phyloP scores from a whole-genome alignment of 805 yeast species.

The Hanseniaspora hatyaiensis region DNA sequence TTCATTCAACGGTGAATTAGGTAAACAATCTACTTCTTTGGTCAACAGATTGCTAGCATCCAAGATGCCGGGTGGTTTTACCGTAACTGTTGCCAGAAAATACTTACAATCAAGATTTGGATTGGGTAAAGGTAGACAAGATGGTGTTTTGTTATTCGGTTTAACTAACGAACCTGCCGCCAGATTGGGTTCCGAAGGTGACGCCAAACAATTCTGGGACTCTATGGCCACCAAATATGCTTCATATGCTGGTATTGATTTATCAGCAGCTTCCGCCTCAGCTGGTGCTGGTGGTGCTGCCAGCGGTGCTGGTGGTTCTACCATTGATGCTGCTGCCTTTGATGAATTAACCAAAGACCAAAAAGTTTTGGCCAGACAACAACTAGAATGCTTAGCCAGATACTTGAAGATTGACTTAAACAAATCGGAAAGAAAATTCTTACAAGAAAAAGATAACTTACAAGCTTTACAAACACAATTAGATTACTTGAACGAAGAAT shows the following conservation, averaged over 20 bases:
- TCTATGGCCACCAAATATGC: conserved; percentile 76
- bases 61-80: conserved; percentile 99
- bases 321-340: conserved; percentile 88
- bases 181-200: conserved; percentile 76
- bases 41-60: conserved; percentile 86
- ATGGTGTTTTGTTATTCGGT: conserved; percentile 70
- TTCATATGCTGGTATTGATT: conserved; percentile 61
- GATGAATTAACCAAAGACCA: conserved; percentile 48
- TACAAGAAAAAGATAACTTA: conserved; percentile 70
- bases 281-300: conserved; percentile 41
- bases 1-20: conserved; percentile 74
- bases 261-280: conserved; percentile 53
- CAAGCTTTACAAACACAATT: conserved; percentile 75
- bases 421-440: conserved; percentile 74
- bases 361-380: conserved; percentile 40
- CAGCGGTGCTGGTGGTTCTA: conserved; percentile 66
- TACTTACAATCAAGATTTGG: conserved; percentile 90
- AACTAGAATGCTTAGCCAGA: conserved; percentile 82
- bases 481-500: conserved; percentile 60
- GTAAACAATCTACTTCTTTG: conserved; percentile 84
- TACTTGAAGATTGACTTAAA: conserved; percentile 87
- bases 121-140: conserved; percentile 87
- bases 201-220: conserved; percentile 85
- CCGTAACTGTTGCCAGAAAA: conserved; percentile 82
- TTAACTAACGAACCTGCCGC: conserved; percentile 82